phyloP scores from a whole-genome alignment of 225 moss, liverwort and hornwort species.

The Physcomitrium patens region DNA sequence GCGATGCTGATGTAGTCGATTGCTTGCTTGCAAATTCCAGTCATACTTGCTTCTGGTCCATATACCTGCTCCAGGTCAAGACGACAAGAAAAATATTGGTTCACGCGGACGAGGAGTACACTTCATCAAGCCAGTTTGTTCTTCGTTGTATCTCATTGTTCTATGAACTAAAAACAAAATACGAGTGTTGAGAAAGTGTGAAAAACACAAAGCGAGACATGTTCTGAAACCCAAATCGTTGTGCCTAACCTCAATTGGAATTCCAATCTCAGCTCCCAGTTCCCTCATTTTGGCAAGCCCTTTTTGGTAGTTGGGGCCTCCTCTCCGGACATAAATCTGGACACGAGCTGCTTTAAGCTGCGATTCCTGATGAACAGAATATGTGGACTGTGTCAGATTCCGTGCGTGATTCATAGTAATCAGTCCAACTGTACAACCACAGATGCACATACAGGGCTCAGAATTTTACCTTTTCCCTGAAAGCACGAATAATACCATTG shows the following conservation, averaged over 20 bases:
- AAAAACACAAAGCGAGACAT: not conserved
- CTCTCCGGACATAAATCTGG: constrained; percentile 89
- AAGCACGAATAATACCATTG: constrained; percentile 88
- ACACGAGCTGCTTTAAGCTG: constrained; percentile 92
- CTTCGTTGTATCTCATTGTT: too few relatives aligned
- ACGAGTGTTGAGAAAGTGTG: too few relatives aligned
- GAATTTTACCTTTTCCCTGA: constrained; percentile 81
- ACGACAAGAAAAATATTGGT: too few relatives aligned
- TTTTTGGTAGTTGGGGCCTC: constrained; percentile 95
- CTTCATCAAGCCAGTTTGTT: too few relatives aligned
- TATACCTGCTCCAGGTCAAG: constrained; percentile 61
- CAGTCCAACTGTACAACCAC: too few relatives aligned
- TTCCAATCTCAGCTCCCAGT: constrained; percentile 75
- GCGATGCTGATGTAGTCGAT: constrained; percentile 79
- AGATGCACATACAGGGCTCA: too few relatives aligned
- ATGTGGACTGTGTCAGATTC: not conserved
- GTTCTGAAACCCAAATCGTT: not conserved
- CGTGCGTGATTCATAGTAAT: too few relatives aligned
- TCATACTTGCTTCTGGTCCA: constrained; percentile 98
- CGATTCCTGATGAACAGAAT: constrained; percentile 59
- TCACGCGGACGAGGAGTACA: too few relatives aligned
- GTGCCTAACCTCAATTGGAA: constrained; percentile 73
- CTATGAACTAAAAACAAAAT: too few relatives aligned
- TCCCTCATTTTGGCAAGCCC: constrained; percentile 92
- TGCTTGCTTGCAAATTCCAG: constrained; percentile 96